Evolutionary conservation across 2,329 filamentous ascomycete genomes (phyloP).

Genomic region (Penicillium sp.): DNA sequence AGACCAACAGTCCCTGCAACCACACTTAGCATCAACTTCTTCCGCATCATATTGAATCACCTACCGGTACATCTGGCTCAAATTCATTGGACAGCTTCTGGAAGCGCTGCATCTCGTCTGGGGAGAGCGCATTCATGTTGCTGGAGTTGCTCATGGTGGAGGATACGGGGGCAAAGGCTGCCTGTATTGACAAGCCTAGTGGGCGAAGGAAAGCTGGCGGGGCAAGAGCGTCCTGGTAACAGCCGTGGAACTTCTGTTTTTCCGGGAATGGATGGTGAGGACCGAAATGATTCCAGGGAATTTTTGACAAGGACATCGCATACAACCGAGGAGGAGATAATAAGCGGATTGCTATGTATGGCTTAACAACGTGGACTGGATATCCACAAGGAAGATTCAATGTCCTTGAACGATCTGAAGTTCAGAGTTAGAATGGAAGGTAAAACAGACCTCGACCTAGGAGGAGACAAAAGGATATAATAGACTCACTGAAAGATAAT

Average conservation of each 20-base stretch:
- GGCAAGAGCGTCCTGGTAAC: conserved; percentile 34
- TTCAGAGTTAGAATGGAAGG: neutral
- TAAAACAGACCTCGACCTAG: neutral
- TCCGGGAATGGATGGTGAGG: conserved; percentile 40
- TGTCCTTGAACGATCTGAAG: conserved; percentile 1
- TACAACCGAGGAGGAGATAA: conserved; percentile 21
- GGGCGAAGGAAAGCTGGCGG: conserved; percentile 32
- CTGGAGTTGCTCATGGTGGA: conserved; percentile 25
- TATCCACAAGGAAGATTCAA: neutral
- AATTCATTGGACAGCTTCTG: conserved; percentile 68
- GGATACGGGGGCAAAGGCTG: conserved; percentile 19
- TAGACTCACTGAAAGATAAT: conserved; percentile 14
- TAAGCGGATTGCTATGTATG: neutral
- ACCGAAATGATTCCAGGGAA: conserved; percentile 41
- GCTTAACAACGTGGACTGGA: conserved; percentile 1
- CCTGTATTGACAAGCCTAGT: conserved; percentile 32
- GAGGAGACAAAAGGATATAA: neutral
- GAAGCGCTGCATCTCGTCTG: conserved; percentile 65
- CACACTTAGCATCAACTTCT: conserved; percentile 5
- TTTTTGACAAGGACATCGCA: conserved; percentile 48
- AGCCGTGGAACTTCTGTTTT: conserved; percentile 36
- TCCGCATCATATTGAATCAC: conserved; percentile 23
- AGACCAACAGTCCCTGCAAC: conserved; percentile 78
- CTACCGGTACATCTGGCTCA: conserved; percentile 63
- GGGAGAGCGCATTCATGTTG: conserved; percentile 49